These are phyloP conservation scores for Hymenoscyphus occultus DNA, from an alignment of 2,329 filamentous ascomycete genomes.

Conservation along the genomic window DNA sequence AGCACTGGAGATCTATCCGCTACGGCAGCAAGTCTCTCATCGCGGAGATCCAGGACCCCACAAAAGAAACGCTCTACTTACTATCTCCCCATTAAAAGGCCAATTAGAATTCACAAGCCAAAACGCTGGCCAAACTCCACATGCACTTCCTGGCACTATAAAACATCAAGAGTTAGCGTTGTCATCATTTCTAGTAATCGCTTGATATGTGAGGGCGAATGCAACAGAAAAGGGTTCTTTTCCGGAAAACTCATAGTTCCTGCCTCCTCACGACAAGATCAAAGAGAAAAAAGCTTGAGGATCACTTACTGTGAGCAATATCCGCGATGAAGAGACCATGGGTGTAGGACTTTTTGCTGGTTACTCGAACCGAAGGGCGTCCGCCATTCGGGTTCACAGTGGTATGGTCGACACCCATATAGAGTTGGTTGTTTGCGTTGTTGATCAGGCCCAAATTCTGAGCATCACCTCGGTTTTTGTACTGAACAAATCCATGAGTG, in stretches of 20 bases:
- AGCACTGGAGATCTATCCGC: not conserved
- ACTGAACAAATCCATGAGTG: conserved; percentile 66
- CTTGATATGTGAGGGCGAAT: too few species aligned
- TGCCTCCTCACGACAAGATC: too few species aligned
- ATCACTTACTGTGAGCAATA: conserved; percentile 53
- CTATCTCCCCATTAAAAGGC: conserved; percentile 61
- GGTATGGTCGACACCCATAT: conserved; percentile 65
- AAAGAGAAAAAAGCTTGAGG: too few species aligned
- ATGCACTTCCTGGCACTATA: conserved; percentile 61
- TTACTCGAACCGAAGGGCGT: conserved; percentile 62
- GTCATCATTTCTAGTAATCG: too few species aligned
- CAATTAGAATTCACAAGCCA: conserved; percentile 56
- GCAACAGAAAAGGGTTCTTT: too few species aligned
- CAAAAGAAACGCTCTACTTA: not conserved
- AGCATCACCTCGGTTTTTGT: conserved; percentile 51
- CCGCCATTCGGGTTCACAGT: conserved; percentile 51
- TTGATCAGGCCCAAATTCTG: conserved; percentile 55
- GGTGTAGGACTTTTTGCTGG: conserved; percentile 61
- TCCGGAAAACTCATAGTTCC: too few species aligned
- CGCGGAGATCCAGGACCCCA: too few species aligned
- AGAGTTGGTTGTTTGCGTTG: conserved; percentile 54
- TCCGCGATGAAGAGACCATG: conserved; percentile 70
- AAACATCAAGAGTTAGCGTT: too few species aligned
- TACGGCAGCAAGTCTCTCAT: too few species aligned
- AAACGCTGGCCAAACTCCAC: conserved; percentile 68